Conservation (phyloP, 176 grass and related monocot species). For the Cocos nucifera region DNA sequence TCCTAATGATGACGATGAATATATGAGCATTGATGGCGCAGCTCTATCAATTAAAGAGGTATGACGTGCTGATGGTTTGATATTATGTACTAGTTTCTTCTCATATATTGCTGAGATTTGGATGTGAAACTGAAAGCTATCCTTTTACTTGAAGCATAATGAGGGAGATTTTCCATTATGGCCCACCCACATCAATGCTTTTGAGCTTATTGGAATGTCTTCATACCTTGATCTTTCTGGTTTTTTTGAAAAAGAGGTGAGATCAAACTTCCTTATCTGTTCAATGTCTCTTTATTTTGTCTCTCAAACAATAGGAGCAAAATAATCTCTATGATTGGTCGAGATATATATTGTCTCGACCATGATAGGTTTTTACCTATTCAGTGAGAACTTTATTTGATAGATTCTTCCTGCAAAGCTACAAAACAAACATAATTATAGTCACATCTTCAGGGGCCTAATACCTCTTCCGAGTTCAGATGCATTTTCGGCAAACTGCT, state of each 20-base stretch:
- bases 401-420: too few relatives aligned
- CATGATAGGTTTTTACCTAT: too few relatives aligned
- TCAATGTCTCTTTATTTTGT: neutral
- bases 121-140: neutral
- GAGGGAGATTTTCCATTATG: slow-evolving; percentile 19
- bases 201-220: slow-evolving; percentile 95
- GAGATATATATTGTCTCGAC: too few relatives aligned
- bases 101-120: neutral
- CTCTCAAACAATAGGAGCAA: too few relatives aligned
- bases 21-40: slow-evolving; percentile 5
- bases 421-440: too few relatives aligned
- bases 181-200: slow-evolving; percentile 67
- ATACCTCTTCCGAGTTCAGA: too few relatives aligned
- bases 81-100: slow-evolving; percentile 8
- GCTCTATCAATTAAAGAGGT: slow-evolving; percentile 43
- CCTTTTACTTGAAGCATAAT: slow-evolving; percentile 33
- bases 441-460: too few relatives aligned
- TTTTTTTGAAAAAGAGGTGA: slow-evolving; percentile 92
- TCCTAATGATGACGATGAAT: slow-evolving; percentile 56
- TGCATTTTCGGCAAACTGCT: too few relatives aligned
- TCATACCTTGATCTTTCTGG: slow-evolving; percentile 95
- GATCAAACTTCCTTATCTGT: slow-evolving; percentile 11
- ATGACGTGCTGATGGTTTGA: neutral
- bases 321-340: too few relatives aligned
- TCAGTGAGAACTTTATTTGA: too few relatives aligned